Evolutionary conservation across 1,284 basidiomycete genomes (phyloP).

Genomic region (Rhizoctonia solani): DNA sequence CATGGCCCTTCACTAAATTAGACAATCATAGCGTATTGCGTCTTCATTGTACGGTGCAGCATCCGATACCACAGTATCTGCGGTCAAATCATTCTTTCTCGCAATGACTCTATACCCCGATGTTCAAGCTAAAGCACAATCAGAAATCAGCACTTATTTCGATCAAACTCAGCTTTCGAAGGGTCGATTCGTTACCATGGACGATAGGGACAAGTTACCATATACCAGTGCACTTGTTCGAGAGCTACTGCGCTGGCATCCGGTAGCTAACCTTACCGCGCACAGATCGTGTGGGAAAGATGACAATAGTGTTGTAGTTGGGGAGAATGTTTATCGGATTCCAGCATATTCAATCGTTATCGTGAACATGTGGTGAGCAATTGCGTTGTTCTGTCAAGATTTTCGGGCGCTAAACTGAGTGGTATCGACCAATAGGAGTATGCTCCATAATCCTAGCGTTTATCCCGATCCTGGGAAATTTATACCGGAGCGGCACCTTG

Average conservation of each 20-base stretch:
- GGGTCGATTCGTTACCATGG: slow-evolving; percentile 6
- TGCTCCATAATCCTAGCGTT: slow-evolving; percentile 82
- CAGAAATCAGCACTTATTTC: slow-evolving; percentile 15
- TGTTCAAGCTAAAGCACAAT: slow-evolving; percentile 19
- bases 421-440: not conserved
- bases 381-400: not conserved
- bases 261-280: not conserved
- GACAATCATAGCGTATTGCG: slow-evolving; percentile 37
- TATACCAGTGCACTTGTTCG: slow-evolving; percentile 25
- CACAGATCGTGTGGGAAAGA: not conserved
- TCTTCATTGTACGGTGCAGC: slow-evolving; percentile 44
- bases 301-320: slow-evolving; percentile 14
- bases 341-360: slow-evolving; percentile 18
- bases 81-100: slow-evolving; percentile 22
- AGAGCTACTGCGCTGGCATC: slow-evolving; percentile 30
- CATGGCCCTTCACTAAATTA: not conserved
- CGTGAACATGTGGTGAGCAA: slow-evolving; percentile 14
- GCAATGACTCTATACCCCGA: slow-evolving; percentile 32
- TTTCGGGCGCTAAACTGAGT: not conserved
- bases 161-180: not conserved
- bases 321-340: slow-evolving; percentile 20
- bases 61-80: slow-evolving; percentile 36
- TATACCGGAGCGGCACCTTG: slow-evolving; percentile 91
- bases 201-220: slow-evolving; percentile 8
- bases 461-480: slow-evolving; percentile 89